phyloP scores from a whole-genome alignment of 2,329 filamentous ascomycete species.

The Tolypocladium guangdongense region DNA sequence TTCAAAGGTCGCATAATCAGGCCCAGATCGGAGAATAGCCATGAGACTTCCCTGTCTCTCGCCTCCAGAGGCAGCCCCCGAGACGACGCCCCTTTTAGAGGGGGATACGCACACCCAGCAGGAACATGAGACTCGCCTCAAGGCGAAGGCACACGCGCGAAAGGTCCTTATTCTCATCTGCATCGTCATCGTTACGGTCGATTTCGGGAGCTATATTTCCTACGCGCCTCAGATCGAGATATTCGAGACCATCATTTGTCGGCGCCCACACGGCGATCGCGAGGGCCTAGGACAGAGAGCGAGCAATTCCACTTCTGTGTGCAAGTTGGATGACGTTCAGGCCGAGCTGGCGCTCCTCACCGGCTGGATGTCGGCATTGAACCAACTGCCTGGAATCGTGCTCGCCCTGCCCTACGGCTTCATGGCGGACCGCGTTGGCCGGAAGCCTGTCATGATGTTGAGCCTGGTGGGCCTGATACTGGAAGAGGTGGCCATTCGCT shows the following conservation, averaged over 20 bases:
- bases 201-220: background rate
- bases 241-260: background rate
- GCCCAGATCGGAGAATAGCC: no score
- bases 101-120: no score
- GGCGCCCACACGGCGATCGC: background rate
- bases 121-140: no score
- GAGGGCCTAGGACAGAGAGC: background rate
- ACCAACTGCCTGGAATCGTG: background rate
- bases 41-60: no score
- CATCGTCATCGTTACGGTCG: background rate
- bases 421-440: background rate
- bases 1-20: no score
- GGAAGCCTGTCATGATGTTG: background rate
- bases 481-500: background rate
- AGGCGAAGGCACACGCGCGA: background rate
- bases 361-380: background rate
- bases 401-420: background rate
- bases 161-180: background rate
- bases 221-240: background rate
- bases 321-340: background rate
- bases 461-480: background rate
- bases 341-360: background rate
- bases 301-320: background rate
- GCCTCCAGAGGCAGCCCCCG: no score
- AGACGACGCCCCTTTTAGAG: no score